Base-by-base conservation (phyloP, 495 filamentous ascomycete genomes). In the Aspergillus sclerotioniger region DNA sequence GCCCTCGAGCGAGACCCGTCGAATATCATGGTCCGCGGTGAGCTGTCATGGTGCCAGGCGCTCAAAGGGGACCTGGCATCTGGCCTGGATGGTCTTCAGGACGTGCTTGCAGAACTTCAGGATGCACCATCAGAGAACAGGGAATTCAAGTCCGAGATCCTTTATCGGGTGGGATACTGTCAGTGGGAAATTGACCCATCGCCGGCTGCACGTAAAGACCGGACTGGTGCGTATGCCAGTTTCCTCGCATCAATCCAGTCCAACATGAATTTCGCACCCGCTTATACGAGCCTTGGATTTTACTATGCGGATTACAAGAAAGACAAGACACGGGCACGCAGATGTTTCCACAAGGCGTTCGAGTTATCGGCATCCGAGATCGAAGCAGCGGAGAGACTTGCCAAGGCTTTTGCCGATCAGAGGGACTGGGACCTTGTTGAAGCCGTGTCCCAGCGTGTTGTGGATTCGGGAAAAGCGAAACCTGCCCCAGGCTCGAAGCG, bases 361-460 rank as follows among this genome's bases (percentile, higher is more conserved):
- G 94, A 99, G 68, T 76, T 98, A 9, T 99, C 95, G 0, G 71
- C 91, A 0, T 84, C 90, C 0, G 95, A 99, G 67, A 83, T 96
- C 2, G 80, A 88, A 63, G 91, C 94, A 46, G 94, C 94, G 3
- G 90, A 98, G 71, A 83, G 90, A 28, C 83, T 99, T 10, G 91
- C 93, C 9, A 80, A 81, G 43, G 84, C 83, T 1, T 99, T 96
- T 65, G 92, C 95, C 0, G 86, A 96, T 58, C 86, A 90, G 54
- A 83, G 88, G 17, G 94, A 98, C 62, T 99, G 94, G 94, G 95
- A 98, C 54, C 83, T 95, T 28, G 94, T 99, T 1, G 94, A 98
- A 73, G 85, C 90, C 8, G 84, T 98, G 31, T 87, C 94, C 12
- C 91, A 93, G 68, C 84, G 94, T 51, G 92, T 96, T 0, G 86